Base-by-base conservation (phyloP, 768 basidiomycete species). In the Lactarius psammicola region DNA sequence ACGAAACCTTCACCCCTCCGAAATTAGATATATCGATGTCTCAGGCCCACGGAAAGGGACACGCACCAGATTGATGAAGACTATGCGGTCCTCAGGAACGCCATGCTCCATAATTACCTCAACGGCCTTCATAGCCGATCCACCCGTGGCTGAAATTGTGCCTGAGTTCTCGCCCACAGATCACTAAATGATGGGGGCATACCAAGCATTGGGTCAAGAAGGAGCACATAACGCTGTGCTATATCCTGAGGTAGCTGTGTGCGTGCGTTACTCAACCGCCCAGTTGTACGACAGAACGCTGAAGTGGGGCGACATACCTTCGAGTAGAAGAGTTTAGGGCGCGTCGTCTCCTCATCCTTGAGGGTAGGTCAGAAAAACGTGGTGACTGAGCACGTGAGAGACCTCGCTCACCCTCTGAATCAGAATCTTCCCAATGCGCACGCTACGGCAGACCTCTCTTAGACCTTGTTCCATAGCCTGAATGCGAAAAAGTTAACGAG, bases 121-220 rank as follows among this genome's bases (percentile, higher is more conserved):
- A 59, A 98, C 90, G 0, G 97, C 97, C 75, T 98, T 98, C 77
- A 95, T 95, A 9, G 95, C 96, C 5, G 95, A 98, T 54, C 97
- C 97, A 30, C 97, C 97, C 0, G 96, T 98, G 0, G 96, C 96
- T 85, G 68, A 49, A 38, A 40, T 31, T 15, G 68, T 63, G 34
- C 62, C 84, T 64, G 38, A 69, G 53, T 34, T 36, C 31, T 31
- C 44, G 28, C 26, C 51, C 15, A 31, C 36, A 33, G 56, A 9
- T 15, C 33, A 38, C 5, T 31, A 34, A 59, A 54, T 59, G 36
- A 42, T 56, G 44, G 58, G 49, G 63, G 66, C 87, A 59, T 71
- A 94, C 94, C 94, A 56, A 98, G 85, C 96, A 99, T 99, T 0
- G 96, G 96, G 75, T 99, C 96, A 26, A 99, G 85, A 17, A 99